These are phyloP conservation scores for Fusarium mangiferae DNA, from an alignment of 2,329 filamentous ascomycete genomes.

Conservation along the genomic window DNA sequence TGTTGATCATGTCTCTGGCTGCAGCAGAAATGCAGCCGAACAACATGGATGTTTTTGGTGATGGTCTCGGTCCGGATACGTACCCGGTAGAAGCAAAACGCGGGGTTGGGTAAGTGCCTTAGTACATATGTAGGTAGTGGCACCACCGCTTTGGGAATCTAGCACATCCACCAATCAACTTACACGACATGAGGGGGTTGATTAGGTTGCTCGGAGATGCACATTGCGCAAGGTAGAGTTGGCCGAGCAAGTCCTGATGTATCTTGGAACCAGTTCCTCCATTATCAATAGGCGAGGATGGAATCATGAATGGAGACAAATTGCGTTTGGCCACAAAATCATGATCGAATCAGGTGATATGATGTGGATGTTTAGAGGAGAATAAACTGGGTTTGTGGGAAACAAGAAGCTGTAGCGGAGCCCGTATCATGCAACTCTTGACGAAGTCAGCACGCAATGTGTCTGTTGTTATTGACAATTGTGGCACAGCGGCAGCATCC, in stretches of 20 bases:
- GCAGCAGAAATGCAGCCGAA: constrained; percentile 18
- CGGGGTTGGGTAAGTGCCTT: constrained; percentile 16
- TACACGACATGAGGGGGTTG: constrained; percentile 34
- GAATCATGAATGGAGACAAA: not conserved
- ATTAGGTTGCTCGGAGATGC: constrained; percentile 5
- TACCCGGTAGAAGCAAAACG: constrained; percentile 30
- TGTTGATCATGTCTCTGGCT: constrained; percentile 29
- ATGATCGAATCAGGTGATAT: constrained; percentile 8
- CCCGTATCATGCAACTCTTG: constrained; percentile 16
- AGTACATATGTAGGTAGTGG: not conserved
- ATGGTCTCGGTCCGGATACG: constrained; percentile 24
- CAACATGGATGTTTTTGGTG: constrained; percentile 15
- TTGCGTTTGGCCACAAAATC: not conserved
- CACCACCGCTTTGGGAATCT: constrained; percentile 18
- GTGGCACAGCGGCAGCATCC: constrained; percentile 18
- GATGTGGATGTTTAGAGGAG: not conserved
- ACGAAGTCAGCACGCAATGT: not conserved
- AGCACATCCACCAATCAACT: constrained; percentile 43
- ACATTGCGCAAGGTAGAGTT: not conserved
- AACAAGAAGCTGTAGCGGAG: not conserved
- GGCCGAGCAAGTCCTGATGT: not conserved
- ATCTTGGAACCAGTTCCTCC: not conserved
- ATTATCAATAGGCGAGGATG: not conserved
- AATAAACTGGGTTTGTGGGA: not conserved
- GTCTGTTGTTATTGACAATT: constrained; percentile 8